Evolutionary conservation across 2,329 filamentous ascomycete genomes (phyloP), one percentile per base, ranked within the genome.

Genomic region (Tolypocladium nubicola): DNA sequence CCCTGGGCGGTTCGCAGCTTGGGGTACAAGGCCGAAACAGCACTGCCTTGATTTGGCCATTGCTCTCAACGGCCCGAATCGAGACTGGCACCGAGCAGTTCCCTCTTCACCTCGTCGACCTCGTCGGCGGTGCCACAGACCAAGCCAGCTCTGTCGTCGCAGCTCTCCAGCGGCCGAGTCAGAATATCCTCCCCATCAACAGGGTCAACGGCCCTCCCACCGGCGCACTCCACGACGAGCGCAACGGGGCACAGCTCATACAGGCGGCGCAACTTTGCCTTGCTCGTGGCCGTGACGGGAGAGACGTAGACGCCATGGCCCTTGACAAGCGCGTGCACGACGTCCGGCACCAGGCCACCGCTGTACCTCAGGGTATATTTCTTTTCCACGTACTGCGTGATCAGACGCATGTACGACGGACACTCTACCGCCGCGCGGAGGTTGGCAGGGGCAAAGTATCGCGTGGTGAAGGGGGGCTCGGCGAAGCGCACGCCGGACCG

Each of bases 361-460:
- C 76, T 77, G 62, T 86, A 86, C 2, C 83, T 72, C 41, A 86
- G 71, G 1, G 83, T 85, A 65, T 84, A 86, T 62, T 75, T 75
- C 45, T 77, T 66, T n/a, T 60, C 52, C 9, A 86, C 77, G 59
- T 77, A 85, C 6, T 71, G 66, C 30, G 70, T 68, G 5, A 86
- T 69, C 0, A 86, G 73, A 0, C 54, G 58, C 67, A 76, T 73
- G 66, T 86, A 86, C 35, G 62, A 61, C 7, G 68, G 63, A 50
- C 78, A 71, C 21, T 84, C 78, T 0, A 77, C 76, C 0, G 83
- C 82, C 0, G 79, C 75, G 11, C 83, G 79, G 56, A 85, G 67
- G 62, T 86, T 86, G 5, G 83, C 83, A 0, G 83, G 83, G 0
- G 83, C 80, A 62, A 86, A 86, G 65, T 85, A 86, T 0, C 78